These are phyloP conservation scores for Globisporangium cylindrosporum DNA, from an alignment of 352 stramenopile genomes.

Conservation along the genomic window DNA sequence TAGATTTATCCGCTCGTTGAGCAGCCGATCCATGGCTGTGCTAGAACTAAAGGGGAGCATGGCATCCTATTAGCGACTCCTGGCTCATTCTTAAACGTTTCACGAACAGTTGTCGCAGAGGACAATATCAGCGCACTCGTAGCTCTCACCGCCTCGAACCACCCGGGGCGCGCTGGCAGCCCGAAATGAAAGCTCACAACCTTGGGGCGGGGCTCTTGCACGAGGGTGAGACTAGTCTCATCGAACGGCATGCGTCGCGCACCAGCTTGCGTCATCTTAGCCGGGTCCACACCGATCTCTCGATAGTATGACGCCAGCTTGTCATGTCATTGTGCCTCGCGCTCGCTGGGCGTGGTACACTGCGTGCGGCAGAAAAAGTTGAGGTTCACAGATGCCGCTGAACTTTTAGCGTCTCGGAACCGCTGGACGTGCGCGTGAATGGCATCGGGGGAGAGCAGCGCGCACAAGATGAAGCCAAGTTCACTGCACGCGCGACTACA, in stretches of 20 bases:
- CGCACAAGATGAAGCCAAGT: slow-evolving; percentile 47
- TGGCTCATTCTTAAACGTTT: too few species aligned
- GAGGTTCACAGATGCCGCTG: slow-evolving; percentile 35
- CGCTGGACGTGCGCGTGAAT: slow-evolving; percentile 24
- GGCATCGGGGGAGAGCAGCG: slow-evolving; percentile 28
- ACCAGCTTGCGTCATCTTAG: background rate
- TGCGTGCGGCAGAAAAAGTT: slow-evolving; percentile 60
- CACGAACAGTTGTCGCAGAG: slow-evolving; percentile 4
- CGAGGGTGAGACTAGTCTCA: slow-evolving; percentile 40
- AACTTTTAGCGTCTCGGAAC: background rate
- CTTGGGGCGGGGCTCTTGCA: slow-evolving; percentile 36
- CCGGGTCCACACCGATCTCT: background rate
- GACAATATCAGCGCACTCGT: background rate
- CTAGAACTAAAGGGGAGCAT: too few species aligned
- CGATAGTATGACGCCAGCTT: slow-evolving; percentile 25
- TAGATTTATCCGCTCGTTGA: too few species aligned
- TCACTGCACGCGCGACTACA: slow-evolving; percentile 37
- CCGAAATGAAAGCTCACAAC: slow-evolving; percentile 76
- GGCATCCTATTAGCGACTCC: too few species aligned
- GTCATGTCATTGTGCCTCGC: slow-evolving; percentile 10
- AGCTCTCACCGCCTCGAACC: slow-evolving; percentile 29
- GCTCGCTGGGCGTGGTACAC: slow-evolving; percentile 12
- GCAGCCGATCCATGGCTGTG: too few species aligned
- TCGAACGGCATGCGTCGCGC: slow-evolving; percentile 21
- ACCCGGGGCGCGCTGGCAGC: slow-evolving; percentile 22